phyloP scores from a whole-genome alignment of 148 eudicot genomes.

The Silene uniflora region DNA sequence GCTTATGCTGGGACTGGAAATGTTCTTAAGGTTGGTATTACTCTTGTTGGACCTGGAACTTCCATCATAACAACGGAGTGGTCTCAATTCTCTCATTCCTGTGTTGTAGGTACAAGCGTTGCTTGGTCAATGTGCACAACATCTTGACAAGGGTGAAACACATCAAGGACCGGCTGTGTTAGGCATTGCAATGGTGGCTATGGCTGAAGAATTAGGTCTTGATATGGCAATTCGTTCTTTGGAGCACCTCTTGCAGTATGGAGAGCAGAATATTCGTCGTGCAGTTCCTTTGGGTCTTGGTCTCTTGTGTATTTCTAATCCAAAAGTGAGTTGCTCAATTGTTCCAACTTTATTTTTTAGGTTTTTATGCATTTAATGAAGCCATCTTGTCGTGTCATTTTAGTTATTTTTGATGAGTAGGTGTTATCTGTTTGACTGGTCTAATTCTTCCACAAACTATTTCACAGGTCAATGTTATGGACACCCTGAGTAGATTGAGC shows the following conservation, averaged over 20 bases:
- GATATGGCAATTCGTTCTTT: slow-evolving; percentile 93
- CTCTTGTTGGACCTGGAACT: background rate
- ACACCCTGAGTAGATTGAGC: slow-evolving; percentile 89
- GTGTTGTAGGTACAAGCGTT: slow-evolving; percentile 82
- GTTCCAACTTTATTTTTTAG: background rate
- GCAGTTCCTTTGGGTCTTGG: slow-evolving; percentile 96
- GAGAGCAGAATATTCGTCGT: slow-evolving; percentile 84
- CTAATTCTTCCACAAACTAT: background rate
- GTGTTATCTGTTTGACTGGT: slow-evolving; percentile 7
- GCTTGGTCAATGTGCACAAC: slow-evolving; percentile 87
- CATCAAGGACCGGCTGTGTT: slow-evolving; percentile 96
- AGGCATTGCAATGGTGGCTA: slow-evolving; percentile 94
- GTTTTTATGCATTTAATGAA: slow-evolving; percentile 3
- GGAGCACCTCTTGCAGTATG: slow-evolving; percentile 94
- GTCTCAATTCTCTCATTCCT: slow-evolving; percentile 2
- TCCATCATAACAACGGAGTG: background rate
- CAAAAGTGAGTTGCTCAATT: slow-evolving; percentile 32
- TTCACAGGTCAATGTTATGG: slow-evolving; percentile 90
- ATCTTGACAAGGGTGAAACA: slow-evolving; percentile 84
- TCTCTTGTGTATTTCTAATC: slow-evolving; percentile 87
- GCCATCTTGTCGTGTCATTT: background rate
- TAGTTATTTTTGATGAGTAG: background rate
- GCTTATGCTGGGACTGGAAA: slow-evolving; percentile 99
- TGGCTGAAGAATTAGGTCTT: slow-evolving; percentile 91
- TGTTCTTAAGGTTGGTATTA: slow-evolving; percentile 68